Evolutionary conservation across 495 filamentous ascomycete species (phyloP), one percentile per base, ranked within the genome.

Genomic region (Niebla homalea): DNA sequence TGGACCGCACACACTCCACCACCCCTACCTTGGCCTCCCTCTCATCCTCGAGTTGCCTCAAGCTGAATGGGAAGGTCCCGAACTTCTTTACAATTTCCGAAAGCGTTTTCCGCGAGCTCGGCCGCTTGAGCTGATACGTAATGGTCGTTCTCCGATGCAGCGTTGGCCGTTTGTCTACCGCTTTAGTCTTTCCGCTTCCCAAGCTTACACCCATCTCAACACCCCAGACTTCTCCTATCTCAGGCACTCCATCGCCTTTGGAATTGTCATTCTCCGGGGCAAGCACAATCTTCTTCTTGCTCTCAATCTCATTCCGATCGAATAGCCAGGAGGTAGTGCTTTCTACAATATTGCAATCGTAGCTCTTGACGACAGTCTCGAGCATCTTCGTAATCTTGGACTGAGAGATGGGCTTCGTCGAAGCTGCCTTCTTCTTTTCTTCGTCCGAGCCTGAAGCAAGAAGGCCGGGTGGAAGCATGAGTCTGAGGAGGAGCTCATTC

Each of bases 281-380:
- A 22, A 98, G 70, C 46, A 98, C 92, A 62, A 98, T 93, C 79
- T 94, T 96, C 81, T 98, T 98, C 73, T 85, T 85, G 51, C 83
- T 84, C 71, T 98, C 92, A 56, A 98, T 98, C 64, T 97, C 92
- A 66, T 97, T 94, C 62, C 85, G 84, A 57, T 86, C 87, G 62
- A 97, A 96, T 36, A 85, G 67, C 88, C 90, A 97, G 62, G 85
- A 89, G 41, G 92, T 98, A 41, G 92, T 98, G 72, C 87, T 92
- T 75, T 98, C 93, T 45, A 98, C 87, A 36, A 98, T 68, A 56
- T 82, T 94, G 75, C 85, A 90, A 53, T 84, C 89, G 70, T 94
- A 97, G 52, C 75, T 76, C 66, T 89, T 85, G 57, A 83, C 87
- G 19, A 98, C 77, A 75, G 93, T 97, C 70, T 96, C 87, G 36